Conservation (phyloP, 306 rosid genomes). For the Cicer chorassanicum region DNA sequence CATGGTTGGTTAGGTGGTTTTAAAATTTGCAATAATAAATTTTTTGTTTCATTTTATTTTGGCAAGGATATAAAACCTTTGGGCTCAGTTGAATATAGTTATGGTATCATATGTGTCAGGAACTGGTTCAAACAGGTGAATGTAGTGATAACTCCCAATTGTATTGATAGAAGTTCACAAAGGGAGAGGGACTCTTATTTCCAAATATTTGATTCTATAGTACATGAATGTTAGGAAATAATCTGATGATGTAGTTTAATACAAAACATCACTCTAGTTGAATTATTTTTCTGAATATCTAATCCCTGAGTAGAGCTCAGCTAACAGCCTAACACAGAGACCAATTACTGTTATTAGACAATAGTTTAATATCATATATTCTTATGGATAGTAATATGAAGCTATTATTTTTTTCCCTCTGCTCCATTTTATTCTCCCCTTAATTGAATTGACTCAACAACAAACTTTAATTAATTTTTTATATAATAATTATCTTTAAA, state of each 20-base stretch:
- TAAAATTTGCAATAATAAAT: neutral
- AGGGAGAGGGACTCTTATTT: neutral
- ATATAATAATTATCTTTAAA: neutral
- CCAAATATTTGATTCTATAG: neutral
- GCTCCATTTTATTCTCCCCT: conserved; percentile 18
- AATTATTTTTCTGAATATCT: neutral
- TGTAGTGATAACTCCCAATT: conserved; percentile 2
- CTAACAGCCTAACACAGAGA: neutral
- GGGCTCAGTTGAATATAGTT: no score
- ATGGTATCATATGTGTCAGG: no score
- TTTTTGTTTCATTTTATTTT: no score
- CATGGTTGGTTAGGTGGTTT: neutral
- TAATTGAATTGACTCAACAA: neutral
- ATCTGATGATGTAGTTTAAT: neutral
- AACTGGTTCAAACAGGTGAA: neutral
- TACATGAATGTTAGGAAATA: neutral
- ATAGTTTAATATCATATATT: neutral
- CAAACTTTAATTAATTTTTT: neutral
- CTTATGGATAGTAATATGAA: no score
- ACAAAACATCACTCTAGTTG: neutral
- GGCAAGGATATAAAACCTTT: no score
- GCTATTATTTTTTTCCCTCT: neutral
- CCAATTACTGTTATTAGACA: neutral
- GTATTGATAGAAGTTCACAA: neutral
- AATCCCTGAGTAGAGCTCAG: neutral